Percentiles rank a stretch among this genome's conserved stretches.
Conservation (phyloP, 2,329 filamentous ascomycete species). For the Trichoderma breve region DNA sequence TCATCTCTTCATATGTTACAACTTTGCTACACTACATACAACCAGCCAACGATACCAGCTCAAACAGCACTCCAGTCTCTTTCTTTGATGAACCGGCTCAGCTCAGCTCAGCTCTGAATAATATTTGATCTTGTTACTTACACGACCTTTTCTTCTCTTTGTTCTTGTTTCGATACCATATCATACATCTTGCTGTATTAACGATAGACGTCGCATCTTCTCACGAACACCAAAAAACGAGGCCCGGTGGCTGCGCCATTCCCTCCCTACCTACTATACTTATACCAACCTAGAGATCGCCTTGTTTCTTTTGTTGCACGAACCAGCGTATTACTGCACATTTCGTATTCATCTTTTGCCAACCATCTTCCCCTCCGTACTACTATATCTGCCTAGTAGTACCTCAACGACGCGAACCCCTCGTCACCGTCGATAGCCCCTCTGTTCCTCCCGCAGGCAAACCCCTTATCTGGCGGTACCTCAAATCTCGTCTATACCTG, state of each 20-base stretch:
- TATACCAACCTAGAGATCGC: constrained; percentile 9
- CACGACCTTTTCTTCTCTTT: constrained; percentile 6
- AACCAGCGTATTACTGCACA: constrained; percentile 15
- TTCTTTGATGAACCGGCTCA: constrained; percentile 5
- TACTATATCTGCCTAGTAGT: neutral
- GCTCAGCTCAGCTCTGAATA: constrained; percentile 14
- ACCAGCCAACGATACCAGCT: constrained; percentile 9
- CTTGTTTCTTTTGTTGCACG: constrained; percentile 11
- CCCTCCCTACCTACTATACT: neutral
- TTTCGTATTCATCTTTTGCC: neutral
- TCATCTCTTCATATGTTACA: constrained; percentile 8
- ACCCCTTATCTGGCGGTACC: constrained; percentile 21
- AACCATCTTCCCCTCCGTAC: neutral
- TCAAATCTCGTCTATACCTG: constrained; percentile 16
- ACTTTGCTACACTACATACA: constrained; percentile 5
- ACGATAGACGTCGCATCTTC: constrained; percentile 17
- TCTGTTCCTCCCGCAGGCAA: constrained; percentile 14
- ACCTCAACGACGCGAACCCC: constrained; percentile 17
- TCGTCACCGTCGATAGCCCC: constrained; percentile 20
- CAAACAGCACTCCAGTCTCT: constrained; percentile 11
- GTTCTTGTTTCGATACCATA: neutral
- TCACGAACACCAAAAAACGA: constrained; percentile 13
- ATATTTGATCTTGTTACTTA: neutral
- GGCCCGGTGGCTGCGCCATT: constrained; percentile 18
- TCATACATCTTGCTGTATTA: constrained; percentile 11